Percentiles rank a stretch among this genome's conserved stretches.
These are phyloP conservation scores for Tetrapisispora fleetii DNA, from an alignment of 805 yeast genomes.

Conservation along the genomic window DNA sequence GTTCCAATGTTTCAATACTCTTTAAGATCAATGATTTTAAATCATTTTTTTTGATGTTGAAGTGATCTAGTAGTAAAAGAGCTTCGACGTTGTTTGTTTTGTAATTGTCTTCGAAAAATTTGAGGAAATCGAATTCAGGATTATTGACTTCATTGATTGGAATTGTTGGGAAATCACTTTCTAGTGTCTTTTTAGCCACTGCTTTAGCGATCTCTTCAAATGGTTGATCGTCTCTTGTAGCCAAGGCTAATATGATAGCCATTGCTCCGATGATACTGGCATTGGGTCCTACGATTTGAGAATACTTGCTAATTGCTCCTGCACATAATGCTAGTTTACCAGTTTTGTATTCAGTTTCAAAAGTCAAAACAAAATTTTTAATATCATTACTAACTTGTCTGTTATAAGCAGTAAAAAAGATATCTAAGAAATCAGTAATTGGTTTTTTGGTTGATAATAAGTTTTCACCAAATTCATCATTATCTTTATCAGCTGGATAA, in stretches of 20 bases:
- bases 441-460: conserved; percentile 31
- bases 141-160: conserved; percentile 15
- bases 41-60: neutral
- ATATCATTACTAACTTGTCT: conserved; percentile 37
- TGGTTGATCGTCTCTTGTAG: conserved; percentile 13
- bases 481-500: conserved; percentile 43
- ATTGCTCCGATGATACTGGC: conserved; percentile 21
- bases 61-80: conserved; percentile 14
- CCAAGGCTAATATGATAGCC: conserved; percentile 17
- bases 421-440: conserved; percentile 35
- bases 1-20: conserved; percentile 15
- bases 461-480: conserved; percentile 51
- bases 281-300: conserved; percentile 11
- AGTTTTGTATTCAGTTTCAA: conserved; percentile 19
- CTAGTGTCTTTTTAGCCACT: conserved; percentile 24
- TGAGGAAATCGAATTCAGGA: conserved; percentile 17
- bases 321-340: conserved; percentile 26
- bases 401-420: conserved; percentile 32
- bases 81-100: conserved; percentile 8
- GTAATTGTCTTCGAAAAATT: conserved; percentile 12
- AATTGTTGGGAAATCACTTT: conserved; percentile 15
- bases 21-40: conserved; percentile 16
- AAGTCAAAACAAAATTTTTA: conserved; percentile 21
- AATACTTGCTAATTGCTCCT: conserved; percentile 20
- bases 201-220: conserved; percentile 25